These are phyloP conservation scores for Camelina laxa DNA, from an alignment of 345 rosid species.

Conservation along the genomic window DNA sequence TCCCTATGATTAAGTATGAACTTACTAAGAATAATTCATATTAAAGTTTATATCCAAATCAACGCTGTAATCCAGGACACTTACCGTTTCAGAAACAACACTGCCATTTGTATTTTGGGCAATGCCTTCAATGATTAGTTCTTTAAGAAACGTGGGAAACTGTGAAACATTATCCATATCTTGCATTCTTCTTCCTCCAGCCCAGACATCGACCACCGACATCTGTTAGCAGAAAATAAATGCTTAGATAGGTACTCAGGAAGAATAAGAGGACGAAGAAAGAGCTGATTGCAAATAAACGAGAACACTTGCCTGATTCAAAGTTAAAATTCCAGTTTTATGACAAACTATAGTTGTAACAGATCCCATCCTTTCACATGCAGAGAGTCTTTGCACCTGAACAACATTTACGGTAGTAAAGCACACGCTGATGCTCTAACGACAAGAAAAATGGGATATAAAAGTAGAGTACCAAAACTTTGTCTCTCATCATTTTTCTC, in stretches of 20 bases:
- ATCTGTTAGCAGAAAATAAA: constrained; percentile 57
- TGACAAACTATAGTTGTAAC: constrained; percentile 90
- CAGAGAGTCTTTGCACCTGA: constrained; percentile 88
- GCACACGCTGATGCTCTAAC: constrained; percentile 13
- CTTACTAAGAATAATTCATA: neutral
- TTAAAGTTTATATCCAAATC: neutral
- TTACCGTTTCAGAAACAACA: constrained; percentile 73
- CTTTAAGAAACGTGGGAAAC: constrained; percentile 45
- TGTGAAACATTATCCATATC: constrained; percentile 54
- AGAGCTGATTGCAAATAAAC: neutral
- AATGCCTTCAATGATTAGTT: constrained; percentile 65
- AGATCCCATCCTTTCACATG: constrained; percentile 90
- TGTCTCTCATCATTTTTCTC: constrained; percentile 89
- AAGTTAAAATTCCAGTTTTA: constrained; percentile 85
- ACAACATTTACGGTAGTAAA: constrained; percentile 21
- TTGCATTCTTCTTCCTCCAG: constrained; percentile 60
- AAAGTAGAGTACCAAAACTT: constrained; percentile 62
- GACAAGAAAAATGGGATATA: neutral
- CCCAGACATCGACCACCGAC: constrained; percentile 79
- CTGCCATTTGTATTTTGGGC: constrained; percentile 83
- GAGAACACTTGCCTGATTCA: constrained; percentile 62
- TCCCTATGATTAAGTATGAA: constrained; percentile 47
- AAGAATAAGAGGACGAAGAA: neutral
- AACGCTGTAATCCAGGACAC: neutral
- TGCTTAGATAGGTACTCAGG: neutral